phyloP scores from a whole-genome alignment of 2,329 filamentous ascomycete genomes.

The Teratosphaeria gauchensis region DNA sequence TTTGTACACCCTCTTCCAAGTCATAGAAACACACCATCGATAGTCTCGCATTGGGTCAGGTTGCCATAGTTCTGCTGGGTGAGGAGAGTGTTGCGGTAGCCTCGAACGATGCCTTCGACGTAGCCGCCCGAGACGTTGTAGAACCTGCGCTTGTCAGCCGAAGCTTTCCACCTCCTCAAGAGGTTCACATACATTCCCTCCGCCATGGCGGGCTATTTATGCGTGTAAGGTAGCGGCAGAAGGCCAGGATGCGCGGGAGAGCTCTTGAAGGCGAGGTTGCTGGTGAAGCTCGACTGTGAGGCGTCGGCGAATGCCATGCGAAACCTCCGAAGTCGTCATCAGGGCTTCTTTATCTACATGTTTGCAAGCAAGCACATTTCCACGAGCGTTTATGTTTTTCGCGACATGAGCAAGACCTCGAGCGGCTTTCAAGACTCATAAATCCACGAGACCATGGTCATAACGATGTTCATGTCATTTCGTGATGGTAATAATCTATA shows the following conservation, averaged over 20 bases:
- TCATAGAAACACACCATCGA: conserved; percentile 60
- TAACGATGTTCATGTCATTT: neutral
- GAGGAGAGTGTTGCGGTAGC: conserved; percentile 89
- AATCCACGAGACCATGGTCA: neutral
- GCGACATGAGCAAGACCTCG: neutral
- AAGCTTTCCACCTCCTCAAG: neutral
- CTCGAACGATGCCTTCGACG: conserved; percentile 92
- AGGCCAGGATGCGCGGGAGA: neutral
- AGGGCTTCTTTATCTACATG: neutral
- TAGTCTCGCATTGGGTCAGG: conserved; percentile 92
- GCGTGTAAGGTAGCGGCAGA: neutral
- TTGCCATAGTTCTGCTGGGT: conserved; percentile 88
- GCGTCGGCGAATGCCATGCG: neutral
- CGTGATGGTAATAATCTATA: neutral
- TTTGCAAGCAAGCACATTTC: too few species aligned
- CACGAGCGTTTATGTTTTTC: too few species aligned
- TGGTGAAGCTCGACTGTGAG: neutral
- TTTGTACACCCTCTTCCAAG: neutral
- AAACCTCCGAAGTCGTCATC: neutral
- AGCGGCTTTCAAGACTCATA: neutral
- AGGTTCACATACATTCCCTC: conserved; percentile 30
- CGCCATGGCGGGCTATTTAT: conserved; percentile 27
- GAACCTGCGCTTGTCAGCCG: conserved; percentile 19
- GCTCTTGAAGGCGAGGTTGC: neutral
- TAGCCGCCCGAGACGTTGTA: conserved; percentile 56